phyloP scores from a whole-genome alignment of 78 protist genomes.

The Monocercomonoides exilis region DNA sequence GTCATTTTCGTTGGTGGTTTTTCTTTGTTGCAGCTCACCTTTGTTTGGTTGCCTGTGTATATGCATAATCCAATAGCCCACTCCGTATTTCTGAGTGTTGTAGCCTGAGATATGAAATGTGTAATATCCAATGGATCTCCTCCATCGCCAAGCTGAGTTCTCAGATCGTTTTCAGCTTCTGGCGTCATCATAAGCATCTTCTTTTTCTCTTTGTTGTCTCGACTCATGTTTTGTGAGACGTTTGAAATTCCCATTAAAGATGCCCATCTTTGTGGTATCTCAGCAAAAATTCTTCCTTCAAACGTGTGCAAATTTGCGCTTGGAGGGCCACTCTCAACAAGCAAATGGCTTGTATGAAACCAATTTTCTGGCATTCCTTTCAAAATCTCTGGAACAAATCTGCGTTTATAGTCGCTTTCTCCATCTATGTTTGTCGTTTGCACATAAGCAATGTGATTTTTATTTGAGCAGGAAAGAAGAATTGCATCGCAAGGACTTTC shows the following conservation, averaged over 20 bases:
- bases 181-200: not conserved
- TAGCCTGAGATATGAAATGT: not conserved
- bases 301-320: not conserved
- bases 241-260: not conserved
- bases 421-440: conserved; percentile 36
- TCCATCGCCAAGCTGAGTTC: too few species aligned
- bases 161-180: not conserved
- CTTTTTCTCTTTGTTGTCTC: not conserved
- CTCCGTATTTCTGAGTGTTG: not conserved
- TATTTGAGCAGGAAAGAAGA: not conserved
- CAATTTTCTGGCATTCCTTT: not conserved
- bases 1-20: conserved; percentile 33
- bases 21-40: conserved; percentile 15
- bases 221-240: not conserved
- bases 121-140: not conserved
- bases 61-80: conserved; percentile 1
- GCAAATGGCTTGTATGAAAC: not conserved
- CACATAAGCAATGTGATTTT: not conserved
- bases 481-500: not conserved
- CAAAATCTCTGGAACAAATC: not conserved
- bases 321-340: not conserved
- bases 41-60: conserved; percentile 35
- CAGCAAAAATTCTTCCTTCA: not conserved
- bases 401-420: conserved; percentile 21
- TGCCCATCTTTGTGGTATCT: too few species aligned